Conservation (phyloP, 2,329 filamentous ascomycete species). For the Aspergillus viridinutans region DNA sequence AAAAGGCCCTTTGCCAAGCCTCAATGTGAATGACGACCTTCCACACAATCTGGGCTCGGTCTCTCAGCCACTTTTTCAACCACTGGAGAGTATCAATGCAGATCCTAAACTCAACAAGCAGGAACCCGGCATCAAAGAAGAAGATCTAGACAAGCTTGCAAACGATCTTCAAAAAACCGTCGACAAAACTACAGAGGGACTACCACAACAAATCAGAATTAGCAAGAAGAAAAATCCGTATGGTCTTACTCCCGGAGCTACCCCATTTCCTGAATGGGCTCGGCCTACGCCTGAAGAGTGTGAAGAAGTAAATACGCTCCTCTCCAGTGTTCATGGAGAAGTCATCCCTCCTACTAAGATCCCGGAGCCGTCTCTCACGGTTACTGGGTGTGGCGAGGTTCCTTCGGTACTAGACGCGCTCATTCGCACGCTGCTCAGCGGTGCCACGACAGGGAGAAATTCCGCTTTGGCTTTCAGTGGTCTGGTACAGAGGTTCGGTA, state of each 20-base stretch:
- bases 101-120: conserved; percentile 4
- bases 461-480: conserved; percentile 64
- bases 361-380: conserved; percentile 63
- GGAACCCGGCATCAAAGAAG: conserved; percentile 7
- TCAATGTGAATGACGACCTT: conserved; percentile 40
- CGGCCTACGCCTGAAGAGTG: conserved; percentile 67
- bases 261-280: conserved; percentile 63
- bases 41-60: conserved; percentile 53
- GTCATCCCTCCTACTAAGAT: conserved; percentile 62
- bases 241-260: conserved; percentile 50
- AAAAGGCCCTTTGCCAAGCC: conserved; percentile 3
- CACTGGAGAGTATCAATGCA: not conserved
- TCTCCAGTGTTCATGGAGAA: conserved; percentile 63
- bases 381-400: conserved; percentile 67
- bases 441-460: conserved; percentile 57
- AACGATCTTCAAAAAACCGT: conserved; percentile 13
- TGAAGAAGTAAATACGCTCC: conserved; percentile 61
- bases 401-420: conserved; percentile 62
- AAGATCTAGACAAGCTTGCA: conserved; percentile 2
- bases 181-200: conserved; percentile 13
- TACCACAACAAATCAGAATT: not conserved
- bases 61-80: not conserved
- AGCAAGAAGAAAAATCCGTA: conserved; percentile 38
- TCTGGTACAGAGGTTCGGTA: conserved; percentile 61
- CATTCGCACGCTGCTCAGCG: conserved; percentile 59